A percentile compares a stretch with the other conserved stretches of the same genome.
These are phyloP conservation scores for Dillenia turbinata DNA, from an alignment of 164 flowering plant genomes.

Conservation along the genomic window DNA sequence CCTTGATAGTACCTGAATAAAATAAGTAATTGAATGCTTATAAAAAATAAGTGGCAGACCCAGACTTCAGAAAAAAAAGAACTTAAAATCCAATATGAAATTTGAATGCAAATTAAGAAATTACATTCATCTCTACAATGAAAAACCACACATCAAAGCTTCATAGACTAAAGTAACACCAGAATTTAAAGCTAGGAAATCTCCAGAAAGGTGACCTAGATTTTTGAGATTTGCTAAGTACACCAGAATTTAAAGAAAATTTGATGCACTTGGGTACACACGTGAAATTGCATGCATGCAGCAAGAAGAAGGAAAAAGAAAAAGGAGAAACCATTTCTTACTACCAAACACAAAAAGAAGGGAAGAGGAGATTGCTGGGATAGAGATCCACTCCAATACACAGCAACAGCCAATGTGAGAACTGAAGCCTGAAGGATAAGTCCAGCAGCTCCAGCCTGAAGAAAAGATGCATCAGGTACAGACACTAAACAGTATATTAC, in stretches of 20 bases:
- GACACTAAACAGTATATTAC: constrained; percentile 4
- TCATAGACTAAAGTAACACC: too few species aligned
- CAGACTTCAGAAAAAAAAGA: too few species aligned
- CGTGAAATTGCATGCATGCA: not conserved
- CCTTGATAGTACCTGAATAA: constrained; percentile 82
- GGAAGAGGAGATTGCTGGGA: constrained; percentile 68
- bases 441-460: constrained; percentile 96
- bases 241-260: too few species aligned
- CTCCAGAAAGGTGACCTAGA: too few species aligned
- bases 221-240: too few species aligned
- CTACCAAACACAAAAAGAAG: constrained; percentile 77
- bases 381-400: constrained; percentile 81
- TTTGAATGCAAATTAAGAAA: too few species aligned
- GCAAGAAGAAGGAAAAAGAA: not conserved
- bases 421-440: constrained; percentile 84
- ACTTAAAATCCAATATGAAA: too few species aligned
- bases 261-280: not conserved
- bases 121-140: too few species aligned
- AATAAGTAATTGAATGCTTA: too few species aligned
- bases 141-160: too few species aligned
- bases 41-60: too few species aligned
- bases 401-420: constrained; percentile 82
- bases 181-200: too few species aligned
- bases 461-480: constrained; percentile 17
- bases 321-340: constrained; percentile 32